A percentile compares a stretch with the other conserved stretches of the same genome.
These are phyloP conservation scores for Ilyonectria destructans DNA, from an alignment of 2,329 filamentous ascomycete genomes.

Conservation along the genomic window DNA sequence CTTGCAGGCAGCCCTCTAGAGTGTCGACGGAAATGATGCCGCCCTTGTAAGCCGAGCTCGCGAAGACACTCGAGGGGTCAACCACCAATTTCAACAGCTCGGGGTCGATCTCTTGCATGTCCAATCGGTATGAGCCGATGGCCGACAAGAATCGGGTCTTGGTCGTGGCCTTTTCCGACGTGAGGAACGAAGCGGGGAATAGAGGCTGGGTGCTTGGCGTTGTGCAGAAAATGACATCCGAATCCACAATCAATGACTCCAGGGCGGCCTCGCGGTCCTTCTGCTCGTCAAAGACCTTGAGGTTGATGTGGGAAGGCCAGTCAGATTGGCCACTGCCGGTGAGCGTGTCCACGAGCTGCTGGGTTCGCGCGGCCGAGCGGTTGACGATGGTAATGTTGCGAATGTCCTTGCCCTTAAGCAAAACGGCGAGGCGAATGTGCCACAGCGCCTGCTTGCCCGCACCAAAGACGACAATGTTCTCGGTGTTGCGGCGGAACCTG, in stretches of 20 bases:
- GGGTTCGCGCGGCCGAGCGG: constrained; percentile 46
- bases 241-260: constrained; percentile 39
- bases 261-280: constrained; percentile 32
- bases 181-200: constrained; percentile 46
- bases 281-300: constrained; percentile 33
- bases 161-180: constrained; percentile 38
- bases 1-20: constrained; percentile 49
- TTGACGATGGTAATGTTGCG: constrained; percentile 54
- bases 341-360: constrained; percentile 42
- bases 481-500: constrained; percentile 46
- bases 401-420: constrained; percentile 60
- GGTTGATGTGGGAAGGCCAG: constrained; percentile 38
- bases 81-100: constrained; percentile 46
- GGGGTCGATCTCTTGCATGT: constrained; percentile 54
- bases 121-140: constrained; percentile 53
- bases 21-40: constrained; percentile 48
- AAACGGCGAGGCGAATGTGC: constrained; percentile 78
- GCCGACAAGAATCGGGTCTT: constrained; percentile 50
- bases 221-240: constrained; percentile 53
- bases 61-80: constrained; percentile 30
- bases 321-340: constrained; percentile 23
- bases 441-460: constrained; percentile 82
- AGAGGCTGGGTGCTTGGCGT: constrained; percentile 51
- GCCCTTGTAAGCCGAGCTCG: constrained; percentile 15
- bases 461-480: constrained; percentile 77